Conservation (phyloP, 2,329 filamentous ascomycete genomes). For the Colletotrichum nymphaeae region DNA sequence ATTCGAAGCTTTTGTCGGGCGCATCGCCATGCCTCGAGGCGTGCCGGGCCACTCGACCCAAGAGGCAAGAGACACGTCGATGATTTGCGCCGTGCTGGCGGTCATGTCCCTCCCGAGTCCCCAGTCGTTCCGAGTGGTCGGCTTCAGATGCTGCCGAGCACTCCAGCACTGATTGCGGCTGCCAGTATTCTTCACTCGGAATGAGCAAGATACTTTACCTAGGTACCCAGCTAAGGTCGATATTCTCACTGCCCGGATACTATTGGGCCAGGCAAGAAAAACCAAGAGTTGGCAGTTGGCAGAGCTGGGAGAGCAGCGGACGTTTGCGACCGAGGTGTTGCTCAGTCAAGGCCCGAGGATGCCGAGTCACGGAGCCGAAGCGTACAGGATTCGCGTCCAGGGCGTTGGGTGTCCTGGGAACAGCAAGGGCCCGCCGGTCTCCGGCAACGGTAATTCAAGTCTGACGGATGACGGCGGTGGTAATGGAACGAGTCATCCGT, state of each 20-base stretch:
- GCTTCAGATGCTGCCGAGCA: not conserved
- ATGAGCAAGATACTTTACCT: no score
- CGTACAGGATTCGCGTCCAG: not conserved
- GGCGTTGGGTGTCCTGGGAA: not conserved
- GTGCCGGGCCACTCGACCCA: not conserved
- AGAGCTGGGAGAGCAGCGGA: not conserved
- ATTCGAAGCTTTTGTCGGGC: not conserved
- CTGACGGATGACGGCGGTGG: no score
- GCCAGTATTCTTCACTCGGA: not conserved
- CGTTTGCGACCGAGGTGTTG: not conserved
- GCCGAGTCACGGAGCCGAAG: not conserved
- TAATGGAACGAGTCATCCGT: not conserved
- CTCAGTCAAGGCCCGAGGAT: not conserved
- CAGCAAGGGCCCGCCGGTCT: not conserved
- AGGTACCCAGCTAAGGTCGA: not conserved
- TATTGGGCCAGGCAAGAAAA: not conserved
- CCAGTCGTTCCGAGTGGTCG: not conserved
- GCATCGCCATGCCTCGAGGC: not conserved
- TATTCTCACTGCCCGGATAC: not conserved
- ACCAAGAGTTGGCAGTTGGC: not conserved
- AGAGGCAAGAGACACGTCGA: not conserved
- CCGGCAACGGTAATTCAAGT: not conserved
- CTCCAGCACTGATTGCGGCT: not conserved
- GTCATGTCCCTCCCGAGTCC: no score
- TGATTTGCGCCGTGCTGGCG: not conserved